Conservation (phyloP, 129 eudicot species). For the Tagetes patula region DNA sequence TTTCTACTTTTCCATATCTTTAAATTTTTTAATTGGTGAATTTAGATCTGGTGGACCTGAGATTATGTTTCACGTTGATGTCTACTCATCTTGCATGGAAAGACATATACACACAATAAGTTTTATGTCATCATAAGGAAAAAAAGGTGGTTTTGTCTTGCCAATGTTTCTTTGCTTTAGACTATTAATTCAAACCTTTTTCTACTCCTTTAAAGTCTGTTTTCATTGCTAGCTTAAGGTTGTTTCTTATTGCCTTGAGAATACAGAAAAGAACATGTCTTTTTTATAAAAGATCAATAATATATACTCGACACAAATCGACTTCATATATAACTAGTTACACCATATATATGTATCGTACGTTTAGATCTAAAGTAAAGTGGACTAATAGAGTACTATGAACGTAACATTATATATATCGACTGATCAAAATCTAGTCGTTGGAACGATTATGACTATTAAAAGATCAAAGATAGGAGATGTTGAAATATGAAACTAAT, state of each 20-base stretch:
- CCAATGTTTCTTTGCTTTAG: constrained; percentile 40
- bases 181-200: constrained; percentile 34
- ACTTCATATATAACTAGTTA: not conserved
- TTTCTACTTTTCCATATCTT: not conserved
- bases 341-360: not conserved
- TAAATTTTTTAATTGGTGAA: not conserved
- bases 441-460: not conserved
- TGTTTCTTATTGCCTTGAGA: constrained; percentile 43
- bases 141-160: constrained; percentile 40
- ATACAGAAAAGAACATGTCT: constrained; percentile 42
- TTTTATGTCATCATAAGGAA: constrained; percentile 30
- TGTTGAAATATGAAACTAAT: not conserved
- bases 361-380: not conserved
- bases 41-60: constrained; percentile 31
- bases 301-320: not conserved
- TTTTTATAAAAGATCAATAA: constrained; percentile 14
- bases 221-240: constrained; percentile 34
- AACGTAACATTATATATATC: too few species aligned
- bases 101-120: constrained; percentile 14
- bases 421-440: too few species aligned
- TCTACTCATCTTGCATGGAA: constrained; percentile 44
- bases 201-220: constrained; percentile 23
- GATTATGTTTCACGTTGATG: constrained; percentile 39
- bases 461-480: not conserved
- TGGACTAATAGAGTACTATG: not conserved